Base-by-base conservation (phyloP, 352 stramenopile genomes). In the Phytophthora cajani region DNA sequence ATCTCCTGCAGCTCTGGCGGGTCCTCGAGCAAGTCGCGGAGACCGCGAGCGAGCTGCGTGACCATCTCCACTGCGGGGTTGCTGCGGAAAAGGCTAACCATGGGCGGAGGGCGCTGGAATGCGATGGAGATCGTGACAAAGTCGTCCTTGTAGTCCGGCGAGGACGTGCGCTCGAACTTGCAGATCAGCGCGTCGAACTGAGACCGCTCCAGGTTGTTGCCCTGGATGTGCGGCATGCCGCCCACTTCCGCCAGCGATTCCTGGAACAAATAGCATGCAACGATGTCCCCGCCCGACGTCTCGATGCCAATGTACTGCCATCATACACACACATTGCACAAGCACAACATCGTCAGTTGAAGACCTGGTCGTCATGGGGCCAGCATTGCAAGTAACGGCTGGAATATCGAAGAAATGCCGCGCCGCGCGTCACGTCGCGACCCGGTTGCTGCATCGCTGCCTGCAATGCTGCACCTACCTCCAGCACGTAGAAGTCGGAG, bases 51-150 rank as follows among this genome's bases (percentile, higher is more conserved):
- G 51, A 96, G 86, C 56, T 93, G 86, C 16, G 87, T 77, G 36
- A 94, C 88, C 86, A 96, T 94, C 60, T 96, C 89, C 3, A 93
- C 67, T 6, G 89, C 87, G 9, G 87, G 87, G 64, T 95, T 96
- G 61, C 82, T 92, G 21, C 88, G 87, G 50, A 94, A 94, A 23
- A 95, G 76, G 47, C 75, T 91, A 12, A 95, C 85, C 74, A 96
- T 85, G 7, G 87, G 87, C 27, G 89, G 87, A 27, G 85, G 85
- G 0, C 89, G 89, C 75, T 96, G 89, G 56, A 95, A 92, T n/a
- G 85, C 87, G 42, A 96, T 87, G 27, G 88, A 94, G 67, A 95
- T 93, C 50, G 85, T 80, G 62, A 95, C 85, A 52, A 85, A 88
- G 42, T 93, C 89, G 50, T 92, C 81, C 23, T 87, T 82, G 40